Conservation (phyloP, 805 yeast genomes). For the Hanseniaspora meyeri region DNA sequence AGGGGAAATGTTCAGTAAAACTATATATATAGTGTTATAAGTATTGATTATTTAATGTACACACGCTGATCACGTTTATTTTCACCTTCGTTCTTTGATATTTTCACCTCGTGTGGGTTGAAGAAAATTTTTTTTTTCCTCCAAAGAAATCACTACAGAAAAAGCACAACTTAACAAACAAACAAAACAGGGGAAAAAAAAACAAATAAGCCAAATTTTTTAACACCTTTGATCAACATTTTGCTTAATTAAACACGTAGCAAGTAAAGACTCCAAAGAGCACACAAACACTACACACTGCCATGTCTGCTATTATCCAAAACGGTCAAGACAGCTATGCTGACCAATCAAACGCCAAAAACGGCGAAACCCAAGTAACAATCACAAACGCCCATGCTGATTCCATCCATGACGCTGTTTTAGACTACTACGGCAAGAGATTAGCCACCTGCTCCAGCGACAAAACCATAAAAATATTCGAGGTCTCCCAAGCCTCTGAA, state of each 20-base stretch:
- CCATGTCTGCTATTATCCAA: constrained; percentile 3
- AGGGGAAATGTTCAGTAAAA: background rate
- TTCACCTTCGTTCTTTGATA: too few species aligned
- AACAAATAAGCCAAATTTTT: too few species aligned
- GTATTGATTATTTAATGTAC: too few species aligned
- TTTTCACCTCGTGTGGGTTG: too few species aligned
- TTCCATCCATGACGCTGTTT: constrained; percentile 88
- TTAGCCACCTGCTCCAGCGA: constrained; percentile 94
- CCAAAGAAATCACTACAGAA: background rate
- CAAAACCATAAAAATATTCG: constrained; percentile 87
- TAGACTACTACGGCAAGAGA: constrained; percentile 92
- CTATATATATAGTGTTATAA: background rate
- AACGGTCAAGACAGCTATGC: background rate
- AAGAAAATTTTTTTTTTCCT: background rate
- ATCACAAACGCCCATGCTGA: constrained; percentile 87
- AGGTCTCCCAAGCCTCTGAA: constrained; percentile 75
- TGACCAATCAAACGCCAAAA: background rate
- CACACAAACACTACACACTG: constrained; percentile 24
- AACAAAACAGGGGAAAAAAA: background rate
- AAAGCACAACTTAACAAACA: background rate
- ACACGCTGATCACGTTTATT: too few species aligned
- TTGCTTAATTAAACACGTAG: background rate
- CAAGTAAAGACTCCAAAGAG: background rate
- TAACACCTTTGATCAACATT: background rate
- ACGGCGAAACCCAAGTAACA: constrained; percentile 42